A percentile compares a stretch with the other conserved stretches of the same genome.
Conservation (phyloP, 208 protist genomes). For the Leishmania martiniquensis region DNA sequence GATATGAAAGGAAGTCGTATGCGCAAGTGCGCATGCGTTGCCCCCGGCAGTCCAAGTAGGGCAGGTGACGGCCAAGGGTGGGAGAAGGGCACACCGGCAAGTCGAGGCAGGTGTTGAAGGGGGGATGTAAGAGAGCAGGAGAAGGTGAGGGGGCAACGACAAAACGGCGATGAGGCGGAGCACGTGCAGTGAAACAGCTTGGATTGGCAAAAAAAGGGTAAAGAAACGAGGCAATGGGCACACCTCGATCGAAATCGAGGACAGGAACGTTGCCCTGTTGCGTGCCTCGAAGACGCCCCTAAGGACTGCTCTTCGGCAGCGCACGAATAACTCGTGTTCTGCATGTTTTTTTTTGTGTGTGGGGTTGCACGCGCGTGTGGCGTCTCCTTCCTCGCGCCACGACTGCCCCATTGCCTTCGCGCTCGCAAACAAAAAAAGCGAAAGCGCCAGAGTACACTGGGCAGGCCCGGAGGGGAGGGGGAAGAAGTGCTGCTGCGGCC, state of each 20-base stretch:
- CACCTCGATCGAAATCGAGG: background rate
- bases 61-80: slow-evolving; percentile 17
- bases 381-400: background rate
- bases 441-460: no score
- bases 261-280: background rate
- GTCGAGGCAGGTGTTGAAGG: background rate
- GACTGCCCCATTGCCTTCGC: no score
- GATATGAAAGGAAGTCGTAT: background rate
- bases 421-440: no score
- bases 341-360: background rate
- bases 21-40: background rate
- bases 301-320: background rate
- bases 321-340: background rate
- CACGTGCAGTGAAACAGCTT: background rate
- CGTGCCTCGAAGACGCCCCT: background rate
- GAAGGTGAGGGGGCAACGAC: background rate
- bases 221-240: background rate
- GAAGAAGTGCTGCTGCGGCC: background rate
- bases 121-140: background rate
- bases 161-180: background rate
- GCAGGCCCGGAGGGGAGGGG: background rate
- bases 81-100: slow-evolving; percentile 9
- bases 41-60: background rate
- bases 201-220: background rate
- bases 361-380: background rate